Evolutionary conservation across 371 early-diverging fungal genomes (phyloP), one percentile per base, ranked within the genome.

Genomic region (Thermomucor indicae-seudaticae): DNA sequence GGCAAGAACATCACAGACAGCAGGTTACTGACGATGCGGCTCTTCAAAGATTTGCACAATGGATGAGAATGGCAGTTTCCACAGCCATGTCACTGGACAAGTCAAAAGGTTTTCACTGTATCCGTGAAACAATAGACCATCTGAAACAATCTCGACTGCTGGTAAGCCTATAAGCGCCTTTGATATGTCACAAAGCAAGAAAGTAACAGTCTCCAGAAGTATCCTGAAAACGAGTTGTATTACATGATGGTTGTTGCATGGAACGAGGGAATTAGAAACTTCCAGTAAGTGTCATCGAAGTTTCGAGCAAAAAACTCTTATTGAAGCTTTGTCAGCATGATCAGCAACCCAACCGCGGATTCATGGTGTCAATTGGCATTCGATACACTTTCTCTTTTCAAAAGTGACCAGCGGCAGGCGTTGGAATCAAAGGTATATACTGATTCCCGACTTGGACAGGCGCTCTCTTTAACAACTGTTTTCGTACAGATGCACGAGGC

Each of bases 181-280:
- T n/a, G n/a, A n/a, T n/a, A n/a, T n/a, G n/a, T n/a, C n/a, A n/a
- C n/a, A n/a, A n/a, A n/a, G n/a, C n/a, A n/a, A n/a, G n/a, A n/a
- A n/a, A n/a, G n/a, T n/a, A n/a, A n/a, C n/a, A n/a, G n/a, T n/a
- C n/a, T n/a, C n/a, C 6, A 55, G 55, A 28, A 7, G 29, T 55
- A 49, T 43, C 55, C 55, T 25, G 37, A 43, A 19, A 49, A 43
- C 29, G 55, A 55, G 32, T 30, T 55, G 28, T 43, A 55, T 19
- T 49, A 48, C 43, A 32, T 55, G 24, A 43, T 48, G 16, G 55
- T 49, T 16, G 37, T 48, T 20, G 35, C 49, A 11, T 55, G 55
- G 55, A 55, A 55, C 23, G 55, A 55, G 41, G 55, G 49, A 19
- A 37, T 55, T 38, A 43, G 49, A 55, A 40, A 49, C 35, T 49